Conservation (phyloP, 2,329 filamentous ascomycete genomes). For the Trichoderma sp. region DNA sequence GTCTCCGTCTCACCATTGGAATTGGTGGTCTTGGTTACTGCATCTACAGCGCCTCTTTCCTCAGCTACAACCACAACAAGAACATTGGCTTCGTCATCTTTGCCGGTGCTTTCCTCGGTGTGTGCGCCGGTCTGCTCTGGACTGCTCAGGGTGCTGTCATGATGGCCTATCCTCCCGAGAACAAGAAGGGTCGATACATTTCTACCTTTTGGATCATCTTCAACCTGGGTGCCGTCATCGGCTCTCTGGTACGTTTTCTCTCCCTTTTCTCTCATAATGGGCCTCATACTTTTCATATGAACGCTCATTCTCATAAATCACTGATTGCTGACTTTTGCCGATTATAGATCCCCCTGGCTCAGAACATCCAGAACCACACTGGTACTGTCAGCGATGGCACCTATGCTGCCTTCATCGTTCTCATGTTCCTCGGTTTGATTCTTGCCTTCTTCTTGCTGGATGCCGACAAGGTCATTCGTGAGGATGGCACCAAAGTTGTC, state of each 20-base stretch:
- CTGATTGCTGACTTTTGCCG: neutral
- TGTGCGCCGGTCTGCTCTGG: slow-evolving; percentile 81
- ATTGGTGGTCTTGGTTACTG: slow-evolving; percentile 77
- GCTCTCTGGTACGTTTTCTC: slow-evolving; percentile 55
- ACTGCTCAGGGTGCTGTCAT: slow-evolving; percentile 82
- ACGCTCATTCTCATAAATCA: neutral
- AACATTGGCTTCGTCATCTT: slow-evolving; percentile 75
- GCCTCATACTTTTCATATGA: neutral
- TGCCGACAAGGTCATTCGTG: slow-evolving; percentile 70
- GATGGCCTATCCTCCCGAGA: slow-evolving; percentile 84
- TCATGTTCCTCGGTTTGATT: slow-evolving; percentile 72
- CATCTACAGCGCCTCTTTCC: slow-evolving; percentile 70
- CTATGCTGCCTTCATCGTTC: slow-evolving; percentile 85
- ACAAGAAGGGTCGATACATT: slow-evolving; percentile 84
- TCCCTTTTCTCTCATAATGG: neutral
- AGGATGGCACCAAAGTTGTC: slow-evolving; percentile 78
- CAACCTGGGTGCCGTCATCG: slow-evolving; percentile 87
- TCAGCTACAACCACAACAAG: slow-evolving; percentile 68
- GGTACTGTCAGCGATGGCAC: slow-evolving; percentile 70
- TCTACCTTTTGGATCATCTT: slow-evolving; percentile 95
- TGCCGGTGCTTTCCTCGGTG: slow-evolving; percentile 72
- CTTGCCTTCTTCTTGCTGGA: slow-evolving; percentile 71
- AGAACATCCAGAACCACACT: slow-evolving; percentile 62
- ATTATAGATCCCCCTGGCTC: slow-evolving; percentile 61
- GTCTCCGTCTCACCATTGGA: slow-evolving; percentile 66